Evolutionary conservation across 2,329 filamentous ascomycete species (phyloP).

Genomic region (Periconia digitata): DNA sequence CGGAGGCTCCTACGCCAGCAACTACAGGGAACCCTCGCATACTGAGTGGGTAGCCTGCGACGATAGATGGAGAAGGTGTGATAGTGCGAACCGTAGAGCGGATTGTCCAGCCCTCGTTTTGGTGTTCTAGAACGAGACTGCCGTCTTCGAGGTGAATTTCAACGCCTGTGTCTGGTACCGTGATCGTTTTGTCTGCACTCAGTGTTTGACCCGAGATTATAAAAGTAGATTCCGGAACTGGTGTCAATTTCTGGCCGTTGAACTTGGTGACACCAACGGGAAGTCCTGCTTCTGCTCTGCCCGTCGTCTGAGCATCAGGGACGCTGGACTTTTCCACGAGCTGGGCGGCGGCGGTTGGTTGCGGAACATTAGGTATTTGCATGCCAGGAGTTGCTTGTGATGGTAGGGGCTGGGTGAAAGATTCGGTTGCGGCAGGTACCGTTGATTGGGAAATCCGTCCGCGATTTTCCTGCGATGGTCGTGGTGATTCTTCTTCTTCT

Average conservation of each 20-base stretch:
- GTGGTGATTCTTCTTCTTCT: no score
- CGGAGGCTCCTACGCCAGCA: neutral
- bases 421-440: no score
- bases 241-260: neutral
- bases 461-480: no score
- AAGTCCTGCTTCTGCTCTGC: neutral
- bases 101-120: no score
- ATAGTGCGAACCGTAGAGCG: neutral
- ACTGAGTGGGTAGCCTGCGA: neutral
- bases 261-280: neutral
- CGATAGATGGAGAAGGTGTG: neutral
- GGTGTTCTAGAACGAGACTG: neutral
- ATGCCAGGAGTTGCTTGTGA: neutral
- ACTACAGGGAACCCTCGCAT: neutral
- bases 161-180: neutral
- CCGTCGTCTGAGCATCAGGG: neutral
- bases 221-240: neutral
- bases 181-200: neutral
- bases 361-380: neutral
- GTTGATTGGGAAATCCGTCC: neutral
- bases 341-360: neutral
- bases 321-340: neutral
- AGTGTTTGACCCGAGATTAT: neutral
- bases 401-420: neutral
- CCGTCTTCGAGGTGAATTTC: neutral